Evolutionary conservation across 2,329 filamentous ascomycete species (phyloP), one percentile per base, ranked within the genome.

Genomic region (Pyrenophora seminiperda): DNA sequence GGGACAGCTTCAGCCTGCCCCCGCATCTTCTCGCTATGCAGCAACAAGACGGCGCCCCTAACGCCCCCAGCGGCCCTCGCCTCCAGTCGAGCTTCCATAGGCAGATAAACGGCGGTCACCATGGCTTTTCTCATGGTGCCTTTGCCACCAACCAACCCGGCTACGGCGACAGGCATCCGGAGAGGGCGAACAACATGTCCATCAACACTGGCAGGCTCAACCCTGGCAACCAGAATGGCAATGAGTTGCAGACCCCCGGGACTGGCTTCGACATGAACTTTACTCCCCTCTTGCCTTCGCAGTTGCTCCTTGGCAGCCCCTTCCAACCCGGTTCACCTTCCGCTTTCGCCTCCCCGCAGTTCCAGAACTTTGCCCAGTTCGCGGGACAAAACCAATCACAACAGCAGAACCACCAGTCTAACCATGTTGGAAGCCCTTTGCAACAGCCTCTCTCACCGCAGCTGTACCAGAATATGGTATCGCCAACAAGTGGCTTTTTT

Each of bases 181-280:
- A 92, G 66, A 84, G 91, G 63, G 83, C 81, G 41, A 96, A 95
- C 76, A 89, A 97, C 68, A 91, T 93, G 58, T 86, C 88, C 58
- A 96, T 97, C 78, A 97, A 97, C 75, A 97, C 94, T 17, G 86
- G 88, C 68, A 79, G 84, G 56, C 81, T 88, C 73, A 73, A 75
- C 20, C 75, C 77, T 41, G 76, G 75, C 45, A 77, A 79, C 55
- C 81, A 83, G 66, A 84, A 81, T 71, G 79, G 77, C 52, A 83
- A 82, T 65, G 91, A 96, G 59, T 85, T 96, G 84, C 81, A 88
- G 61, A 93, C 89, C 18, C 92, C 94, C 13, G 91, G 89, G 34
- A 93, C 91, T 43, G 91, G 84, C 34, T 96, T 91, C 70, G 94
- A 97, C 70, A 97, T 97, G 93, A 94, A 97, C 77, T 97, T 97